Evolutionary conservation across 129 eudicot genomes (phyloP), one percentile per base, ranked within the genome.

Genomic region (Flaveria robusta): DNA sequence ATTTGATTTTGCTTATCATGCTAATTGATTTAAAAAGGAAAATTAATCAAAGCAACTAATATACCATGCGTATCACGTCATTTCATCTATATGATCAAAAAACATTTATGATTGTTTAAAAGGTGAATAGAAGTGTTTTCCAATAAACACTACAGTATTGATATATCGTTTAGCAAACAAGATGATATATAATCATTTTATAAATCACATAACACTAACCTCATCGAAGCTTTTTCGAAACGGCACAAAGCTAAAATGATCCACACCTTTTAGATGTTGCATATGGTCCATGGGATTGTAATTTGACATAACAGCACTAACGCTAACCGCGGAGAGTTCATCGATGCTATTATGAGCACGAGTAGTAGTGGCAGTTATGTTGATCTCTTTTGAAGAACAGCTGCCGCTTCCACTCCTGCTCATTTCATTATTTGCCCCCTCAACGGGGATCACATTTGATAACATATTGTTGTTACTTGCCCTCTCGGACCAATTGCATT

Each of bases 401-500:
- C 96, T 86, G 3, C 96, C 96, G 77, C 96, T 87, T 29, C 89
- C 87, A 59, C 95, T 85, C 14, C 83, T 88, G n/a, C 89, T 85
- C 41, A 66, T 74, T 52, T 75, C 88, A 22, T 52, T 81, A 66
- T 52, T 85, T 3, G 42, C 19, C 34, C 75, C 86, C 56, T 77
- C 74, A 9, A 52, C 20, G 39, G 74, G 70, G 14, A 70, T 82
- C 47, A 34, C 79, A 63, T 62, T 82, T 0, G 79, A 76, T 3
- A 77, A 82, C 12, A 23, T 47, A 6, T 29, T 72, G 63, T 74
- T 69, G 5, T 73, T 78, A 65, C 18, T 78, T 9, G 78, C 81
- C 78, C 85, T 80, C 45, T 86, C 89, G 1, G 89, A 54, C 96
- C 95, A 88, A 64, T 84, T 88, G 68, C 99, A 91, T 72, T 95